Conservation (phyloP, 2,329 filamentous ascomycete species). For the Karstenula rhodostoma region DNA sequence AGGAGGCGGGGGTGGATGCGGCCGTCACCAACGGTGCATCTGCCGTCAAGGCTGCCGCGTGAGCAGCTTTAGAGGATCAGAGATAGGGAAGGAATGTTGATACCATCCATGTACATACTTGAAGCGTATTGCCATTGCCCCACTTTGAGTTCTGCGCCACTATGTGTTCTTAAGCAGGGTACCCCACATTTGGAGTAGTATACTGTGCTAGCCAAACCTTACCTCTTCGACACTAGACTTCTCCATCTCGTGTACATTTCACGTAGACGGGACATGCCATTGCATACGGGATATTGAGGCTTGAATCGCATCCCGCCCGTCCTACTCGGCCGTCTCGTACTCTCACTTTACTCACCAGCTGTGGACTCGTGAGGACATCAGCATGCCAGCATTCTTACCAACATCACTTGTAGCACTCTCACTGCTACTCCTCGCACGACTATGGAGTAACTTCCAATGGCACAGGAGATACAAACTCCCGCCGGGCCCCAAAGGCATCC, state of each 20-base stretch:
- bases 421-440: conserved; percentile 3
- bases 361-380: no score
- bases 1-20: conserved; percentile 27
- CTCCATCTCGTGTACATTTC: not conserved
- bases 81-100: not conserved
- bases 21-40: conserved; percentile 13
- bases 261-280: conserved; percentile 22
- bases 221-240: not conserved
- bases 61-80: not conserved
- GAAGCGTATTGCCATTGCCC: not conserved
- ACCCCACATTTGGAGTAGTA: conserved; percentile 11
- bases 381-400: conserved; percentile 18
- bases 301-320: not conserved
- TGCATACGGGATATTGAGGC: not conserved
- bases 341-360: no score
- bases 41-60: conserved; percentile 2
- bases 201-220: not conserved
- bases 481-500: conserved; percentile 18
- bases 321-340: not conserved
- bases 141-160: not conserved
- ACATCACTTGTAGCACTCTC: not conserved
- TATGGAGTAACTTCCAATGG: conserved; percentile 9
- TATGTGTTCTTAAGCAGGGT: not conserved
- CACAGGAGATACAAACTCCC: conserved; percentile 23
- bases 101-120: conserved; percentile 3